These are phyloP conservation scores for Aspergillus sp. DNA, from an alignment of 2,329 filamentous ascomycete species.

Conservation along the genomic window DNA sequence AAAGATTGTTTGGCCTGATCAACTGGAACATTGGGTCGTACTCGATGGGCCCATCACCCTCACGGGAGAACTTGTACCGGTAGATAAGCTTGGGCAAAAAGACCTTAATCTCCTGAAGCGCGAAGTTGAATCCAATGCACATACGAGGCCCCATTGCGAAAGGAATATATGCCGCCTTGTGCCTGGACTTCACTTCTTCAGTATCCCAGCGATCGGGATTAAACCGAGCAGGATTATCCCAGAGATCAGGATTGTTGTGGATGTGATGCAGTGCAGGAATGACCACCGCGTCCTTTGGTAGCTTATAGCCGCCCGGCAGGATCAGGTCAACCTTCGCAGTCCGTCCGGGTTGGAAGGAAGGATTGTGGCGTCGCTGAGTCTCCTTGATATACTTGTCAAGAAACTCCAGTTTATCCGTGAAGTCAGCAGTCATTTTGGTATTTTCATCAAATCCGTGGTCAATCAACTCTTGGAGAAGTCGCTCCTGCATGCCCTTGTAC, in stretches of 20 bases:
- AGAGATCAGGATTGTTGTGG: conserved; percentile 54
- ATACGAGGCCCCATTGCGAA: conserved; percentile 58
- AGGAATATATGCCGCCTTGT: conserved; percentile 55
- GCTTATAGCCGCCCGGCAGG: conserved; percentile 58
- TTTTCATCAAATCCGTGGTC: conserved; percentile 48
- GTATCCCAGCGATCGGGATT: conserved; percentile 62
- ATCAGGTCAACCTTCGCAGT: conserved; percentile 57
- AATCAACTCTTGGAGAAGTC: conserved; percentile 58
- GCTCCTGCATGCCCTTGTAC: conserved; percentile 57
- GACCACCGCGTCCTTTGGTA: conserved; percentile 53
- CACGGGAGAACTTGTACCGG: conserved; percentile 56
- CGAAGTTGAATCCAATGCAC: conserved; percentile 67
- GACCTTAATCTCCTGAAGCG: conserved; percentile 60
- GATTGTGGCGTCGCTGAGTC: conserved; percentile 59
- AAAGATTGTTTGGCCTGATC: conserved; percentile 29
- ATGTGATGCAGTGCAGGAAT: conserved; percentile 51
- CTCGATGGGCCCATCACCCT: conserved; percentile 50
- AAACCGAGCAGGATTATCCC: conserved; percentile 59
- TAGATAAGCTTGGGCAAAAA: conserved; percentile 57
- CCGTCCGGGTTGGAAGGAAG: conserved; percentile 60
- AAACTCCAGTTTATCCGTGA: conserved; percentile 50
- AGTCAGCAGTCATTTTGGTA: conserved; percentile 48
- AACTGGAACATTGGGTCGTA: conserved; percentile 33
- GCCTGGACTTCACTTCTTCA: conserved; percentile 52
- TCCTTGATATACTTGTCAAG: conserved; percentile 54